phyloP scores from a whole-genome alignment of 331 rosid species.

The Acacia pycnantha region DNA sequence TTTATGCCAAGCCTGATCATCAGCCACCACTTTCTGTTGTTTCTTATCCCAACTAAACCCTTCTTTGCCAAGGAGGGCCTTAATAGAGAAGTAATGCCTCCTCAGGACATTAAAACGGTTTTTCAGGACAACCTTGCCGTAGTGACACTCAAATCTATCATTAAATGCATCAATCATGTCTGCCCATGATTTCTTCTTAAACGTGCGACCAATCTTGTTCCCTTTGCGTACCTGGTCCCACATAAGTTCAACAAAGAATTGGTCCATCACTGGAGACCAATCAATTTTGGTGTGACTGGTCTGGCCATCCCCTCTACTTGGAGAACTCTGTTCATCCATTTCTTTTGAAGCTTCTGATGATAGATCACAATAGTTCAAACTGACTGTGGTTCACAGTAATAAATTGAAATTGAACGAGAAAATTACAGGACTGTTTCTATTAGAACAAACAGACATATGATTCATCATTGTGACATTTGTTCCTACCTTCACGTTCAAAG shows the following conservation, averaged over 20 bases:
- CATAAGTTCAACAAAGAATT: slow-evolving; percentile 52
- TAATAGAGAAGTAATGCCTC: slow-evolving; percentile 46
- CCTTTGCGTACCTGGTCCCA: slow-evolving; percentile 52
- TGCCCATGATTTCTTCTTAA: slow-evolving; percentile 51
- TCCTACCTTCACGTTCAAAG: slow-evolving; percentile 51
- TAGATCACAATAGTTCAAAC: not conserved
- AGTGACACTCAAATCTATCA: slow-evolving; percentile 37
- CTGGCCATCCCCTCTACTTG: slow-evolving; percentile 32
- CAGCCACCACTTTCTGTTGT: slow-evolving; percentile 46
- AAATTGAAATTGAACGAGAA: slow-evolving; percentile 8
- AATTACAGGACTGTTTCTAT: not conserved
- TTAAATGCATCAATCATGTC: slow-evolving; percentile 49
- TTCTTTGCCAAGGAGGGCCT: slow-evolving; percentile 45
- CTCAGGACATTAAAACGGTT: slow-evolving; percentile 49
- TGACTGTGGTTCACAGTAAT: not conserved
- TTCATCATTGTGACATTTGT: slow-evolving; percentile 21
- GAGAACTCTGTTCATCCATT: slow-evolving; percentile 32
- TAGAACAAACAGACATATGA: slow-evolving; percentile 13
- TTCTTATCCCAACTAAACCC: slow-evolving; percentile 53
- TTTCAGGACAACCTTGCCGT: slow-evolving; percentile 49
- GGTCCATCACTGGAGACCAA: slow-evolving; percentile 61
- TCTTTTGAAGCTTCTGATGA: slow-evolving; percentile 43
- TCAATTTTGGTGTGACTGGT: slow-evolving; percentile 47
- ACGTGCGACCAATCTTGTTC: slow-evolving; percentile 44
- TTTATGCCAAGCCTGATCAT: slow-evolving; percentile 50